Percentiles rank a stretch among this genome's conserved stretches.
Evolutionary conservation across 1,284 basidiomycete genomes (phyloP).

Genomic region (Ustilago vetiveriae): DNA sequence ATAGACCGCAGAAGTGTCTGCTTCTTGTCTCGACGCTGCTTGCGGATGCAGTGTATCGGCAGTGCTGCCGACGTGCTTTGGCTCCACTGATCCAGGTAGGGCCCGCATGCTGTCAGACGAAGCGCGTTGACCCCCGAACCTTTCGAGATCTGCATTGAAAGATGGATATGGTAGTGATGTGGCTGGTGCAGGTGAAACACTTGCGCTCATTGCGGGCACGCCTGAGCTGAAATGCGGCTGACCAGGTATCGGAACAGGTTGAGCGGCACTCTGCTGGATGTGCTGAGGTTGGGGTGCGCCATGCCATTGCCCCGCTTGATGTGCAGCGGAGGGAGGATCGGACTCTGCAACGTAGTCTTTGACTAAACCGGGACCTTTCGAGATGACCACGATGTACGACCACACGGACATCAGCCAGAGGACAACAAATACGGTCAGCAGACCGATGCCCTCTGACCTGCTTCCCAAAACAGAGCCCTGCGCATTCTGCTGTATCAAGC

Average conservation of each 20-base stretch:
- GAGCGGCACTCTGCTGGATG: constrained; percentile 1
- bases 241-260: constrained; percentile 21
- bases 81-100: constrained; percentile 40
- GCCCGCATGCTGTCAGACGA: constrained; percentile 47
- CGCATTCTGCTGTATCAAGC: constrained; percentile 40
- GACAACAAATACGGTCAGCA: constrained; percentile 53
- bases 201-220: background rate
- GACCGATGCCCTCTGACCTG: constrained; percentile 43
- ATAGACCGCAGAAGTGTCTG: constrained; percentile 7
- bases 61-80: constrained; percentile 4
- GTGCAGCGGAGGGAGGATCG: constrained; percentile 7
- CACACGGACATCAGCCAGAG: constrained; percentile 60
- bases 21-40: constrained; percentile 3
- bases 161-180: constrained; percentile 23
- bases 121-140: constrained; percentile 27
- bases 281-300: background rate
- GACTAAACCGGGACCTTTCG: constrained; percentile 55
- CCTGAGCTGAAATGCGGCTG: background rate
- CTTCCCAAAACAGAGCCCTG: constrained; percentile 28
- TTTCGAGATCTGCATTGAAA: constrained; percentile 32
- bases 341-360: constrained; percentile 50
- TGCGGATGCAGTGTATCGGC: constrained; percentile 15
- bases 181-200: background rate
- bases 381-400: constrained; percentile 56
- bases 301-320: background rate